phyloP scores from a whole-genome alignment of 371 early-diverging fungal species.

The Mucor piriformis region DNA sequence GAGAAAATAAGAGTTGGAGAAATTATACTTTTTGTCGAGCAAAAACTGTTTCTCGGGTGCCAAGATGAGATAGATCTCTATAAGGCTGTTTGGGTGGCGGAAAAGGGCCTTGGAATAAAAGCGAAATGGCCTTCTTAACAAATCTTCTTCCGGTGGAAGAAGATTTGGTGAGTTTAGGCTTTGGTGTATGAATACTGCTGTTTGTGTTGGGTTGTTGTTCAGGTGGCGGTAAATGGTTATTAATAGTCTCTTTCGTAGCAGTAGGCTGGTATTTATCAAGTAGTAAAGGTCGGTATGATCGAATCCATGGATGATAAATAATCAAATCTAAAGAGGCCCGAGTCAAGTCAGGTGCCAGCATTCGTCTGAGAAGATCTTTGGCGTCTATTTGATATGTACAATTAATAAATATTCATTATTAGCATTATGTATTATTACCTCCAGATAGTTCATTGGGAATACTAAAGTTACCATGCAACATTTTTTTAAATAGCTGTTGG shows the following conservation, averaged over 20 bases:
- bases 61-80: conserved; percentile 30
- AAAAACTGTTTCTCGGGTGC: conserved; percentile 27
- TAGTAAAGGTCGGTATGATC: conserved; percentile 21
- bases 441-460: conserved; percentile 43
- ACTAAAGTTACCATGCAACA: conserved; percentile 39
- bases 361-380: conserved; percentile 42
- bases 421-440: conserved; percentile 22
- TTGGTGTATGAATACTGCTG: not conserved
- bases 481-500: conserved; percentile 40
- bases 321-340: conserved; percentile 48
- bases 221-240: not conserved
- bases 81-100: conserved; percentile 38
- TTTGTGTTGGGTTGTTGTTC: not conserved
- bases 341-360: conserved; percentile 42
- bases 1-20: not conserved
- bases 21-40: conserved; percentile 8
- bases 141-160: conserved; percentile 5
- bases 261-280: conserved; percentile 1
- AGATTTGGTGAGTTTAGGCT: not conserved
- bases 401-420: not conserved
- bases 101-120: conserved; percentile 31
- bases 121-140: conserved; percentile 6
- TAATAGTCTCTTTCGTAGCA: not conserved
- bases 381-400: conserved; percentile 27
- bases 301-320: conserved; percentile 48